phyloP scores from a whole-genome alignment of 2,329 filamentous ascomycete genomes.

The Microsporum ferrugineum region DNA sequence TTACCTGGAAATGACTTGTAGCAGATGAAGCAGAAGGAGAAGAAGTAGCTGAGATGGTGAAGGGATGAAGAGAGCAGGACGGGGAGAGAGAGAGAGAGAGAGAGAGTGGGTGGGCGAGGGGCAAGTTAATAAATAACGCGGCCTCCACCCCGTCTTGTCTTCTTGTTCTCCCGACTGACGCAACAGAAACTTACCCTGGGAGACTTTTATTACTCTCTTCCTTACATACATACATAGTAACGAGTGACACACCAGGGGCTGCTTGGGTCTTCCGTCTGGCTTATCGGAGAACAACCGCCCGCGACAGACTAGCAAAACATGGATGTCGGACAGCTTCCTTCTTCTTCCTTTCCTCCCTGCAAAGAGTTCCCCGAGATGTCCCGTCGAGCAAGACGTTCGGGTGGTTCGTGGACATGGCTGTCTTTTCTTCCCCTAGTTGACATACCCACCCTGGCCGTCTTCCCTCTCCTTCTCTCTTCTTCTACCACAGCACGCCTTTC shows the following conservation, averaged over 20 bases:
- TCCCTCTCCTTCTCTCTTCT: not conserved
- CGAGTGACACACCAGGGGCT: not conserved
- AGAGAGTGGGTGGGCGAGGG: conserved; percentile 6
- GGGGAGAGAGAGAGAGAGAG: conserved; percentile 7
- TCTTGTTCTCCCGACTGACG: not conserved
- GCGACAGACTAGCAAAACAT: not conserved
- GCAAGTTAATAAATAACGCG: conserved; percentile 12
- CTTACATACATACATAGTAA: not conserved
- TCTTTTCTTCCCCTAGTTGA: not conserved
- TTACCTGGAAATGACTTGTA: not conserved
- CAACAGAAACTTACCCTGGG: conserved; percentile 3
- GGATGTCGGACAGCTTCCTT: not conserved
- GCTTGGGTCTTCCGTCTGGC: not conserved
- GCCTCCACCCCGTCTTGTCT: not conserved
- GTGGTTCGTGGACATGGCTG: not conserved
- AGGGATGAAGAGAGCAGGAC: not conserved
- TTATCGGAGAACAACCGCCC: not conserved
- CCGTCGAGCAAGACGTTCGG: not conserved
- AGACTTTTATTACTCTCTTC: not conserved
- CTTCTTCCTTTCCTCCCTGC: not conserved
- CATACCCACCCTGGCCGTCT: not conserved
- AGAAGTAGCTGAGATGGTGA: not conserved
- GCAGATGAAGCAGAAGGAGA: not conserved
- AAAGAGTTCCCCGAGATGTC: not conserved
- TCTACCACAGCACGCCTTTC: too few relatives aligned